phyloP scores from a whole-genome alignment of 306 rosid species.

The Gynostemma pentaphyllum region DNA sequence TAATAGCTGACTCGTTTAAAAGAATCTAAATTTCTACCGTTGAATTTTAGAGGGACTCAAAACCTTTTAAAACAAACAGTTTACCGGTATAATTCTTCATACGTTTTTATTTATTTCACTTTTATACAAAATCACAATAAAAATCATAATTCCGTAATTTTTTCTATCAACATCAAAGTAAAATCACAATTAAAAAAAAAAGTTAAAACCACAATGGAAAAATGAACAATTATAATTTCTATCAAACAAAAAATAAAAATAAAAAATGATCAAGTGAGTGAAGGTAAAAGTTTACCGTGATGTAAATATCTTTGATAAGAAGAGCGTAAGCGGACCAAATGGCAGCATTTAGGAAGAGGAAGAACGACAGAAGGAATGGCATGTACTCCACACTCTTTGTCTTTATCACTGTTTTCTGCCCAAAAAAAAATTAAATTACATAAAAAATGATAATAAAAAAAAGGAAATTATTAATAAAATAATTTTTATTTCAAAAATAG shows the following conservation, averaged over 20 bases:
- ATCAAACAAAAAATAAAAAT: background rate
- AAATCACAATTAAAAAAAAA: too few relatives aligned
- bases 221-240: background rate
- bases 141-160: too few relatives aligned
- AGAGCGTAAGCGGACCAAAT: conserved; percentile 29
- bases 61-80: too few relatives aligned
- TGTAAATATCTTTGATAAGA: conserved; percentile 30
- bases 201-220: background rate
- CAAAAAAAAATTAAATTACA: background rate
- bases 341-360: conserved; percentile 33
- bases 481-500: background rate
- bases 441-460: background rate
- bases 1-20: background rate
- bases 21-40: background rate
- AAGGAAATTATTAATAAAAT: background rate
- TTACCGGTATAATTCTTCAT: too few relatives aligned
- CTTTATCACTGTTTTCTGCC: conserved; percentile 26
- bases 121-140: too few relatives aligned
- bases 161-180: too few relatives aligned
- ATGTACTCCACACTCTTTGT: conserved; percentile 33
- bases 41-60: too few relatives aligned
- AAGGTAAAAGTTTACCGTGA: conserved; percentile 23
- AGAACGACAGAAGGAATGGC: conserved; percentile 33
- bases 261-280: background rate
- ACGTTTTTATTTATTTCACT: too few relatives aligned